Base-by-base conservation (phyloP, 345 rosid species). In the Bruguiera parviflora region DNA sequence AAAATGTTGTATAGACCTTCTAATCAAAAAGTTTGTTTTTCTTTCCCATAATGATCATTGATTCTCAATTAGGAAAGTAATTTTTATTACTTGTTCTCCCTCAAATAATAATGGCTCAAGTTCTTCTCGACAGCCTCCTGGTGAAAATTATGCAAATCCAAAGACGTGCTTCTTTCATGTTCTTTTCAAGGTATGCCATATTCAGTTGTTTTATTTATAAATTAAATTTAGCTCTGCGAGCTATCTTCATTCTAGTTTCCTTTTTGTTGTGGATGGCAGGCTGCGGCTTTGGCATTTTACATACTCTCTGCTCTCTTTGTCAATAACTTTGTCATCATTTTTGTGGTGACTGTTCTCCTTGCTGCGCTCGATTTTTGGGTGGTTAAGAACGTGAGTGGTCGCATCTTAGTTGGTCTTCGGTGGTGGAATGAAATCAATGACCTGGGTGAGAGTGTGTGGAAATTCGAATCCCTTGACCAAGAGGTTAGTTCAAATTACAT, bases 401-500 rank as follows among this genome's bases (percentile, higher is more conserved):
- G 99, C 55, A 96, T 96, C 56, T 84, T 96, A 63, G 99, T 96
- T 70, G 99, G 99, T 73, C 81, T 96, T 77, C 87, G 99, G 84
- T 96, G 99, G 99, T 96, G 99, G 99, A 96, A 96, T 61, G 99
- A 96, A 85, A 92, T 92, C 68, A 78, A 96, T 82, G 98, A 96
- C 77, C 82, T 89, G 64, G 99, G 95, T 63, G 99, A 96, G 85
- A 96, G 99, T 64, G 97, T 96, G 5, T 96, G 99, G 99, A 89
- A 76, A 74, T 96, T 92, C 61, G 98, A 96, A 81, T 90, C 91
- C 75, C 99, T 96, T 76, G 99, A 92, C 73, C 98, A 92, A 75
- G 99, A 96, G 90, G 99, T 96, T 80, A 66, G 89, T 27, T 22
- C 37, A 27, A 67, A 46, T 33, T 22, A 39, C 61, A 55, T 46